Evolutionary conservation across 1,284 basidiomycete species (phyloP), one percentile per base, ranked within the genome.

Genomic region (Anthracocystis walkeri): DNA sequence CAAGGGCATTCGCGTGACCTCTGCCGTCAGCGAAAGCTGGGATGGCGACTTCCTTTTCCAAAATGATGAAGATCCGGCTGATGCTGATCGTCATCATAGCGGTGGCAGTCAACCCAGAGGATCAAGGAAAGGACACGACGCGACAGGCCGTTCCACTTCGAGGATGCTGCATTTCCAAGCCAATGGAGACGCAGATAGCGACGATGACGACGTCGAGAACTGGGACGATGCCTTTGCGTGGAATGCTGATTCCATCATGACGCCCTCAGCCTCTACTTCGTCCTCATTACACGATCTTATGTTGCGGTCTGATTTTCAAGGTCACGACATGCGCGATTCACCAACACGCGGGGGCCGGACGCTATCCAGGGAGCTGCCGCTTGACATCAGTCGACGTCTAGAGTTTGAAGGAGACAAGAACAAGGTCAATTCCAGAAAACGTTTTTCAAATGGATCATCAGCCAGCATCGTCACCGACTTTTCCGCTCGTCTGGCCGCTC

Each of bases 11-110:
- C 66, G 72, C 7, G 66, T 75, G 23, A 75, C 72, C 3, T 69
- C 63, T 3, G 33, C 56, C 16, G 74, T 79, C 46, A 74, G 73
- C 64, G 78, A 80, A 52, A 78, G 52, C 20, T 80, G 78, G 78
- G 78, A 80, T 16, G 78, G 78, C 25, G 78, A 80, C 59, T 80
- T 75, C 42, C 65, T 80, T 20, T 80, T 80, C 44, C 71, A 75
- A 31, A 70, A 76, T 18, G 70, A 77, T 20, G 66, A 66, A 23
- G 72, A 56, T 4, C 18, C 64, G 4, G 18, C 25, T 2, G 63
- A 53, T 2, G 35, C 61, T 16, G 52, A 31, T 7, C 23, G 41
- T 16, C 51, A 51, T 6, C 40, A 38, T 29, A 42, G 38, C 50
- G 16, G 27, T 11, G 41, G 16, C 25, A 42, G 49, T 25, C 31